Evolutionary conservation across 2,329 filamentous ascomycete genomes (phyloP).

Genomic region (Nigrospora sphaerica): DNA sequence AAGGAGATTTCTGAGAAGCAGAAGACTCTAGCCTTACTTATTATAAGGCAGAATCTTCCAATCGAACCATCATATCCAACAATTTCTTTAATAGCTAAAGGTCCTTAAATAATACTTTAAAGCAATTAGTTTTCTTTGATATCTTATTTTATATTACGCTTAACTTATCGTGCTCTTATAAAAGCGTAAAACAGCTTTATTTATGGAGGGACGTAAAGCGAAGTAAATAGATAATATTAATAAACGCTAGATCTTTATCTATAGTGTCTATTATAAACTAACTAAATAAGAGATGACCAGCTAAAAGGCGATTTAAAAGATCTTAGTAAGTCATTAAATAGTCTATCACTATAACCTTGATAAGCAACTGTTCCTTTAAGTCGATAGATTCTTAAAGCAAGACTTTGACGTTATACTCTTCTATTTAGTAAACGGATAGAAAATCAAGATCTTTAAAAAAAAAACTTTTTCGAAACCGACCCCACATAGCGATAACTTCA

Average conservation of each 20-base stretch:
- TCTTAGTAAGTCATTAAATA: background rate
- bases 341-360: background rate
- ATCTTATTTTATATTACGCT: background rate
- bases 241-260: background rate
- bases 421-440: background rate
- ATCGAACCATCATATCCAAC: too few relatives aligned
- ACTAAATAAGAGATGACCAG: background rate
- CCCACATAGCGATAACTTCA: too few relatives aligned
- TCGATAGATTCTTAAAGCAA: background rate
- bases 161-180: background rate
- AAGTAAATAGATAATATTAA: background rate
- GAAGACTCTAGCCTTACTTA: too few relatives aligned
- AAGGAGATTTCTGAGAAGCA: too few relatives aligned
- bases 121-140: background rate
- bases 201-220: background rate
- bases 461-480: too few relatives aligned
- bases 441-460: too few relatives aligned
- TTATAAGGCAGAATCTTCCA: too few relatives aligned
- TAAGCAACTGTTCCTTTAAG: background rate
- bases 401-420: constrained; percentile 3
- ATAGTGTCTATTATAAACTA: background rate
- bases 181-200: background rate
- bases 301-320: too few relatives aligned
- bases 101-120: background rate
- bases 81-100: too few relatives aligned